Evolutionary conservation across 2,329 filamentous ascomycete genomes (phyloP), one percentile per base, ranked within the genome.

Genomic region (Trichophyton simii): DNA sequence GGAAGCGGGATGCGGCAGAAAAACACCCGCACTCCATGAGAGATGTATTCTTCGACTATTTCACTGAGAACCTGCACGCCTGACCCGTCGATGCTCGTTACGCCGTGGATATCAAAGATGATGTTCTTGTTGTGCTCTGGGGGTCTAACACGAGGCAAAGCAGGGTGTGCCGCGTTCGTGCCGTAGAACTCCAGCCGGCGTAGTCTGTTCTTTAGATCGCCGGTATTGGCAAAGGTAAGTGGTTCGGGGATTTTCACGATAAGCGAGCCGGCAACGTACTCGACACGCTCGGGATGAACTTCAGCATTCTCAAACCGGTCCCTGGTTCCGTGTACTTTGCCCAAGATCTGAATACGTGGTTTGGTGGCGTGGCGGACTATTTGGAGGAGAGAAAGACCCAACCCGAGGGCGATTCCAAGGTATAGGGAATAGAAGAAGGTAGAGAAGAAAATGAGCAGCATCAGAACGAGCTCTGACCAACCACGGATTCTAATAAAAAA

Each of bases 241-340:
- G 94, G 94, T 71, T 99, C 94, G 0, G 94, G 92, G 61, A 99
- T 97, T 78, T 97, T 97, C 68, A 97, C 90, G 63, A 99, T 96
- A 8, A 99, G 78, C 63, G 89, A 95, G 15, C 92, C 89, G 66
- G 96, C 91, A 60, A 96, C 82, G 68, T 95, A 91, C 72, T 97
- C 92, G 2, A 97, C 80, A 31, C 82, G 80, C 52, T 87, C 84
- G 0, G 86, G 82, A 61, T 88, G 83, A 0, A 86, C 69, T 68
- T 87, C 91, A 1, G 91, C 91, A 68, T 95, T 95, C 65, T 92
- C 89, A 69, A 95, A 96, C 3, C 84, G 84, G 65, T 87, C 83
- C 0, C 73, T 73, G 0, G 89, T 95, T 9, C 88, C 89, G 0
- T 88, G 88, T 1, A 96, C 85, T 61, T 92, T 89, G 41, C 94